A percentile compares a stretch with the other conserved stretches of the same genome.
These are phyloP conservation scores for Endoconidiophora laricicola DNA, from an alignment of 2,329 filamentous ascomycete genomes.

Conservation along the genomic window DNA sequence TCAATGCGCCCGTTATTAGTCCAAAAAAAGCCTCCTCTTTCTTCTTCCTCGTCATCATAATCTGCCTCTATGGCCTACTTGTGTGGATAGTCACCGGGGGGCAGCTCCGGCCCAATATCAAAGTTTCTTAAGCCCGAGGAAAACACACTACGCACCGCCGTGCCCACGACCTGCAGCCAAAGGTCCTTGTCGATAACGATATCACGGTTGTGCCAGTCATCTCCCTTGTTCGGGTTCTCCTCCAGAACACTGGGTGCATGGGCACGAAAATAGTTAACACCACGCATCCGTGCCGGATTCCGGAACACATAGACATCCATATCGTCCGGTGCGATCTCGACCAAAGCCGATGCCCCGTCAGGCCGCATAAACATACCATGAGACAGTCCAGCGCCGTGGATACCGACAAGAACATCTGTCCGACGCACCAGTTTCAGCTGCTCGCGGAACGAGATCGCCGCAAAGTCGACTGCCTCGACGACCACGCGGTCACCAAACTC, in stretches of 20 bases:
- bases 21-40: too few species aligned
- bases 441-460: constrained; percentile 21
- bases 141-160: constrained; percentile 1
- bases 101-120: background rate
- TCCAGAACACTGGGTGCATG: constrained; percentile 17
- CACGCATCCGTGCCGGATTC: constrained; percentile 24
- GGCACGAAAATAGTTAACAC: constrained; percentile 22
- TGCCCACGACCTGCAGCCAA: constrained; percentile 5
- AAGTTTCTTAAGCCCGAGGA: constrained; percentile 5
- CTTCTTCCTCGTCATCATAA: too few species aligned
- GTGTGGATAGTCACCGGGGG: too few species aligned
- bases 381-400: constrained; percentile 28
- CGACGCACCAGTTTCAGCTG: constrained; percentile 21
- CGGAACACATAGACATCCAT: constrained; percentile 20
- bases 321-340: constrained; percentile 25
- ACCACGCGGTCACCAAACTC: constrained; percentile 14
- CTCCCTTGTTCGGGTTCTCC: background rate
- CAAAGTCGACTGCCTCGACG: constrained; percentile 23
- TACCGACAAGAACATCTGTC: constrained; percentile 27
- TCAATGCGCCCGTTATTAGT: too few species aligned
- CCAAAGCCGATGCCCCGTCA: constrained; percentile 18
- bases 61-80: too few species aligned
- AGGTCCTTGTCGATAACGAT: background rate
- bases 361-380: constrained; percentile 25
- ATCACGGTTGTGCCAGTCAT: constrained; percentile 8